Conservation (phyloP, 1,284 basidiomycete genomes). For the Austroboletus rostrupii region DNA sequence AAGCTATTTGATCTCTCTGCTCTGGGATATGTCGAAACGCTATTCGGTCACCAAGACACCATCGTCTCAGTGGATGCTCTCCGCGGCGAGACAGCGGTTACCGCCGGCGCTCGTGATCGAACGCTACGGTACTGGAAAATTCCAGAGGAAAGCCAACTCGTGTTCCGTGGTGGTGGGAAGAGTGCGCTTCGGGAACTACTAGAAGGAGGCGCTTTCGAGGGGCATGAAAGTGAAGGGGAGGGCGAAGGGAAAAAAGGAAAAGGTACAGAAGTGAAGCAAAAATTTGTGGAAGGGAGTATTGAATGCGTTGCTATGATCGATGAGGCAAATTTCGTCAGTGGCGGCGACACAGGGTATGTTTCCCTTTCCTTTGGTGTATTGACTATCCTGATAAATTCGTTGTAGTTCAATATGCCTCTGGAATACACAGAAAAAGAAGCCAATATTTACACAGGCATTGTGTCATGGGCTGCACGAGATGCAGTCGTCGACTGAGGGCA, state of each 20-base stretch:
- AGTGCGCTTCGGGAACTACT: constrained; percentile 76
- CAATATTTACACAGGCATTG: constrained; percentile 78
- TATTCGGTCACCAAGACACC: constrained; percentile 96
- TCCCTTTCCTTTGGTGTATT: constrained; percentile 12
- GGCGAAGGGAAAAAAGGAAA: constrained; percentile 35
- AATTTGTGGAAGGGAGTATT: constrained; percentile 85
- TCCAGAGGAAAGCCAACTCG: constrained; percentile 91
- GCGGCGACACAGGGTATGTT: constrained; percentile 90
- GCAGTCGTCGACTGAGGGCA: constrained; percentile 68
- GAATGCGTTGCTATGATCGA: constrained; percentile 95
- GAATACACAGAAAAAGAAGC: constrained; percentile 95
- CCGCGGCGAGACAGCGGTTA: constrained; percentile 81
- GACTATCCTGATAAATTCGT: background rate
- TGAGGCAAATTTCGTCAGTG: constrained; percentile 87
- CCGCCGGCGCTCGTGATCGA: constrained; percentile 86
- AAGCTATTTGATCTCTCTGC: constrained; percentile 72
- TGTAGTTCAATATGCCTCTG: constrained; percentile 85
- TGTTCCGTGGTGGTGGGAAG: constrained; percentile 89
- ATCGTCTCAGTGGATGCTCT: constrained; percentile 79
- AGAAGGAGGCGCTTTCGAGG: constrained; percentile 64
- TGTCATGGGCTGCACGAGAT: constrained; percentile 84
- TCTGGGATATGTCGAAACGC: constrained; percentile 91
- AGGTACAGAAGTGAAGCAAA: constrained; percentile 40
- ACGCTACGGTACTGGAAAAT: constrained; percentile 97
- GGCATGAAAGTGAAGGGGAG: constrained; percentile 48